phyloP scores from a whole-genome alignment of 164 flowering plant species.

The Stephania cephalantha region DNA sequence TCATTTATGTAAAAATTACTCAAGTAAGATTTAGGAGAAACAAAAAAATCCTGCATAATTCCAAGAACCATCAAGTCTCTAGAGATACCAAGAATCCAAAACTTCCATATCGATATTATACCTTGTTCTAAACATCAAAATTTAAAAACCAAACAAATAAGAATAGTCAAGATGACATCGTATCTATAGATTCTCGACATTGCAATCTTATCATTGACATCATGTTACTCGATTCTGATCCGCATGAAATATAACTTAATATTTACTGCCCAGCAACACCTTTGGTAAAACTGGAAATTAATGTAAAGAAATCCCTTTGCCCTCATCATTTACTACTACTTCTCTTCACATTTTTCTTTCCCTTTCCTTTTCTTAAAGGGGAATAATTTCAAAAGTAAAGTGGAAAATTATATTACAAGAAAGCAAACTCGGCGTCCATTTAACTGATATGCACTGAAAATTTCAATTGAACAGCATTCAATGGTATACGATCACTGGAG shows the following conservation, averaged over 20 bases:
- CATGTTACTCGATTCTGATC: not conserved
- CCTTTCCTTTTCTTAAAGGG: not conserved
- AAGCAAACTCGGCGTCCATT: not conserved
- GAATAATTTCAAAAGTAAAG: not conserved
- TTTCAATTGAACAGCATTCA: constrained; percentile 19
- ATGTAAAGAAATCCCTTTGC: not conserved
- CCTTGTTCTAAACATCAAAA: not conserved
- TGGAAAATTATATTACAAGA: not conserved
- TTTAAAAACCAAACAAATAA: not conserved
- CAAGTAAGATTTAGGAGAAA: not conserved
- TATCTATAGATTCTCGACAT: not conserved
- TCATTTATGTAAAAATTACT: too few species aligned
- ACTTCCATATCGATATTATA: not conserved
- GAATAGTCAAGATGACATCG: not conserved
- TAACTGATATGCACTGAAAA: not conserved
- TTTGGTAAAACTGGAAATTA: not conserved
- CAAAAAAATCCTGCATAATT: not conserved
- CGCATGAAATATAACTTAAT: not conserved
- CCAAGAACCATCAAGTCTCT: not conserved
- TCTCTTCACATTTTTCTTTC: not conserved
- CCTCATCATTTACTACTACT: not conserved
- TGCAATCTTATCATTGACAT: not conserved
- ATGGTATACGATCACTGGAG: constrained; percentile 60
- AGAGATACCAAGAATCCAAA: not conserved
- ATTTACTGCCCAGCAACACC: not conserved